These are phyloP conservation scores for Nakazawaea populi DNA, from an alignment of 805 yeast genomes.

Conservation along the genomic window DNA sequence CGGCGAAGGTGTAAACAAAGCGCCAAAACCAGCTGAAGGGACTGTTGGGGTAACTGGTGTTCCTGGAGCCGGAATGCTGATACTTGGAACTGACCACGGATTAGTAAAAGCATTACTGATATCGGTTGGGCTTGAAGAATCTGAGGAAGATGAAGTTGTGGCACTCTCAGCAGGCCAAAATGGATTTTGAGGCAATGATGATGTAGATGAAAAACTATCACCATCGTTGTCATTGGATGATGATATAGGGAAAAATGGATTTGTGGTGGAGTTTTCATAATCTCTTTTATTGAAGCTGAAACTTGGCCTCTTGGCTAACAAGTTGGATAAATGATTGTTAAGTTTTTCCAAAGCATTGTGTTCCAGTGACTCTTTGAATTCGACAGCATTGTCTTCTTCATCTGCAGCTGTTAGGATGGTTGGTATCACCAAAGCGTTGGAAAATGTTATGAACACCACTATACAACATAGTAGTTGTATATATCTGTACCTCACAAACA, in stretches of 20 bases:
- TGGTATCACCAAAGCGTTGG: slow-evolving; percentile 9
- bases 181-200: not conserved
- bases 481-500: not conserved
- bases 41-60: too few relatives aligned
- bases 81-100: too few relatives aligned
- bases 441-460: slow-evolving; percentile 1
- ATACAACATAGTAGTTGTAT: not conserved
- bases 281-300: not conserved
- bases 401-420: not conserved
- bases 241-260: slow-evolving; percentile 5
- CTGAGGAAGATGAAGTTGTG: not conserved
- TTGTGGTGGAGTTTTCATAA: not conserved
- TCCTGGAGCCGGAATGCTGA: too few relatives aligned
- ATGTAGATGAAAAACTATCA: not conserved
- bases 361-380: not conserved
- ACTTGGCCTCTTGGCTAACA: slow-evolving; percentile 4
- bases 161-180: not conserved
- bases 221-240: not conserved
- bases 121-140: too few relatives aligned
- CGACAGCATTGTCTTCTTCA: not conserved
- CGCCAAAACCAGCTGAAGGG: too few relatives aligned
- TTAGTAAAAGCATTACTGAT: too few relatives aligned
- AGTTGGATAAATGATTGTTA: slow-evolving; percentile 3
- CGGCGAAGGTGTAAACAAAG: too few relatives aligned
- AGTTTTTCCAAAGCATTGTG: slow-evolving; percentile 1